These are phyloP conservation scores for Albatrellus sp. DNA, from an alignment of 1,284 basidiomycete genomes.

Conservation along the genomic window DNA sequence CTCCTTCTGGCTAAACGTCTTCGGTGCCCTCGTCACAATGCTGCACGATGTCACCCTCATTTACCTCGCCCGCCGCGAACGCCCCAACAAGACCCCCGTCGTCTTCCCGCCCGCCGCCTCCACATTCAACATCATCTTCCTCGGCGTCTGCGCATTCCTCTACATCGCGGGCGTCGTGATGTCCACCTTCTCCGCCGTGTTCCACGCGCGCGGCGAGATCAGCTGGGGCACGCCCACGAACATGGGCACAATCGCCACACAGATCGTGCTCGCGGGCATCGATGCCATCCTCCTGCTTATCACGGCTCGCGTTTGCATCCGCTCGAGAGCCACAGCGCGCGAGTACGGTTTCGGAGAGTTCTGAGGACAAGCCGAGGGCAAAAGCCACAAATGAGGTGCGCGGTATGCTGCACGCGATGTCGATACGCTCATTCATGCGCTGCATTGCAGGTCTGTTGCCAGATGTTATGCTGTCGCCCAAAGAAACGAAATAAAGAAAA, in stretches of 20 bases:
- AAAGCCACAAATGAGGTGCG: too few species aligned
- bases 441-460: too few species aligned
- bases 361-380: not conserved
- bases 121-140: conserved; percentile 4
- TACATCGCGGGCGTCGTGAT: conserved; percentile 6
- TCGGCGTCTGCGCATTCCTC: conserved; percentile 5
- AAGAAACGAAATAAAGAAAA: too few species aligned
- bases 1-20: conserved; percentile 7
- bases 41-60: conserved; percentile 8
- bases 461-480: too few species aligned
- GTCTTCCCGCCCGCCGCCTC: conserved; percentile 7
- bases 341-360: conserved; percentile 3
- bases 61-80: conserved; percentile 1
- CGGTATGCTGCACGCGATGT: too few species aligned
- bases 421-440: too few species aligned
- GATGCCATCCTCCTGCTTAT: not conserved
- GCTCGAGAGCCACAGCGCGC: conserved; percentile 1
- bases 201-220: conserved; percentile 2
- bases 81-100: not conserved
- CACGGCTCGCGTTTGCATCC: conserved; percentile 1
- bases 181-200: conserved; percentile 1
- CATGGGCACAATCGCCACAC: conserved; percentile 7
- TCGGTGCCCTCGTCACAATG: conserved; percentile 1
- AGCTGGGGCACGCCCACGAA: conserved; percentile 5
- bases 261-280: conserved; percentile 1